Evolutionary conservation across 257 asterid genomes (phyloP), one percentile per base, ranked within the genome.

Genomic region (Eustoma russellianum): DNA sequence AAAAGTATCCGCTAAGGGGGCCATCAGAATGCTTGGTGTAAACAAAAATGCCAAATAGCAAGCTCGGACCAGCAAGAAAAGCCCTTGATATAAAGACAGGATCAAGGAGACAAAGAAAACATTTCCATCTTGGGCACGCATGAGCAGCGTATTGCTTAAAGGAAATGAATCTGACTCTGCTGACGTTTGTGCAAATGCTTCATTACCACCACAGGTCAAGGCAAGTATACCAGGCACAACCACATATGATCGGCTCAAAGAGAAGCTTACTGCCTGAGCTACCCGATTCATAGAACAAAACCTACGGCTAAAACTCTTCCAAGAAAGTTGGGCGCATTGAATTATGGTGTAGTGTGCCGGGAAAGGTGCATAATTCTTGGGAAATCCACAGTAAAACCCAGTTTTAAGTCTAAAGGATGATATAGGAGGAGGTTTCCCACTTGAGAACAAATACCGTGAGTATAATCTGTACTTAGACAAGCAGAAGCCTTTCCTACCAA

Each of bases 211-310:
- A 60, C 76, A 63, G 53, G 72, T 61, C 30, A 84, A 46, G 62
- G 94, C 81, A 71, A 77, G 67, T 41, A 91, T 45, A 50, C 96
- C 81, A 18, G 96, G 95, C 58, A 82, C 77, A 60, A 80, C 68
- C 41, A 75, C 41, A 60, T 68, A 76, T 49, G 87, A 85, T 53
- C 67, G 88, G 77, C 73, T 77, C 68, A 87, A 63, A 0, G 90
- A 86, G 68, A 91, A 79, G 75, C 78, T 80, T 59, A 83, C 76
- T 2, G 98, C 95, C 77, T 82, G 98, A 53, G 95, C 94, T 52
- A 79, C 65, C 77, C 66, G 78, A 65, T 69, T 70, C 61, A 51
- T 55, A 52, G 49, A 50, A 11, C 79, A 52, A 11, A 77, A 62
- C 13, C 49, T 65, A 66, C 41, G 72, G 16, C 71, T 57, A 60